A percentile compares a stretch with the other conserved stretches of the same genome.
These are phyloP conservation scores for Blastocystis sp. DNA, from an alignment of 352 stramenopile species.

Conservation along the genomic window DNA sequence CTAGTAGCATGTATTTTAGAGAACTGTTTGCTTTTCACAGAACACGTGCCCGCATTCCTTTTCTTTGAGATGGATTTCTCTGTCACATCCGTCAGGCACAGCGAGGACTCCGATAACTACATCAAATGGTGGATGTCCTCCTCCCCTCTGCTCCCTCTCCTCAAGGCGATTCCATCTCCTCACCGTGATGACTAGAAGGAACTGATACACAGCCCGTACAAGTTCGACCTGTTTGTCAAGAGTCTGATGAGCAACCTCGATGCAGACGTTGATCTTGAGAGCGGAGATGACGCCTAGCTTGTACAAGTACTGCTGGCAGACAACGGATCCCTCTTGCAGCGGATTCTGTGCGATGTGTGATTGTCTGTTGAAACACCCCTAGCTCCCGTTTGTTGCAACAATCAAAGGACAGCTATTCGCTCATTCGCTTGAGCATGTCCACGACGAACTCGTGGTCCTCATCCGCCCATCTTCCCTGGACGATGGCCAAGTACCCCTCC, in stretches of 20 bases:
- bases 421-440: constrained; percentile 49
- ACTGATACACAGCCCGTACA: background rate
- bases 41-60: background rate
- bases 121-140: background rate
- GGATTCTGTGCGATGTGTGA: background rate
- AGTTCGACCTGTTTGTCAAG: background rate
- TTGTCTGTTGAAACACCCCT: too few species aligned
- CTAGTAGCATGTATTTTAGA: background rate
- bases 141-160: background rate
- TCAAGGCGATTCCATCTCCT: background rate
- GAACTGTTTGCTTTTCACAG: background rate
- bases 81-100: background rate
- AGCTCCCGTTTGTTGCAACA: background rate
- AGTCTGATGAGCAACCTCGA: background rate
- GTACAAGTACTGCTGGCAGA: background rate
- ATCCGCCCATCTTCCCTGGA: constrained; percentile 37
- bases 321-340: background rate
- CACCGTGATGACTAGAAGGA: background rate
- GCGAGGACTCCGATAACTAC: background rate
- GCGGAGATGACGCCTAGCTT: background rate
- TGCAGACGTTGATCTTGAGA: background rate
- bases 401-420: background rate
- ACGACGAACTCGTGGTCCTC: constrained; percentile 50
- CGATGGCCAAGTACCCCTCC: constrained; percentile 33
- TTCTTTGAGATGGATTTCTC: background rate